These are phyloP conservation scores for Clonostachys rosea DNA, from an alignment of 2,329 filamentous ascomycete species.

Conservation along the genomic window DNA sequence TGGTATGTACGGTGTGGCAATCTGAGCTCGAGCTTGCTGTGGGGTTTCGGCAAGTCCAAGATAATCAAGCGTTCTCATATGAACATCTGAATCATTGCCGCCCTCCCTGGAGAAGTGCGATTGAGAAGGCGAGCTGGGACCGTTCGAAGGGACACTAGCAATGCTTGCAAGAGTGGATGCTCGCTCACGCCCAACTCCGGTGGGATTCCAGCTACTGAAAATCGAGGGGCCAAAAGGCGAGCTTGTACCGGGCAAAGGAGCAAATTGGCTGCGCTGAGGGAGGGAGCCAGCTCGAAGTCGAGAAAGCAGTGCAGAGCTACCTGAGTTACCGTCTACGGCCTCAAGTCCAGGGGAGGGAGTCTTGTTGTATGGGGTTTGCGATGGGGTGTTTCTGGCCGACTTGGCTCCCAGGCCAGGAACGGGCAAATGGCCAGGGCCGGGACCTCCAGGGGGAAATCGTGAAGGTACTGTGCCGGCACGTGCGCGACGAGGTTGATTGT, in stretches of 20 bases:
- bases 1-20: constrained; percentile 71
- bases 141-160: constrained; percentile 86
- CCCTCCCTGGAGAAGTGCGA: constrained; percentile 85
- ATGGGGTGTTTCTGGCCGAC: constrained; percentile 79
- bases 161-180: constrained; percentile 79
- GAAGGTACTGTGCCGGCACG: constrained; percentile 96
- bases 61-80: constrained; percentile 89
- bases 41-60: constrained; percentile 92
- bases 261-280: constrained; percentile 77
- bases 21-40: constrained; percentile 69
- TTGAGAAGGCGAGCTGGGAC: constrained; percentile 79
- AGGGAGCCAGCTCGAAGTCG: constrained; percentile 88
- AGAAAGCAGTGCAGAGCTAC: constrained; percentile 72
- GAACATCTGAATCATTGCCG: constrained; percentile 78
- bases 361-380: constrained; percentile 77
- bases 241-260: constrained; percentile 46
- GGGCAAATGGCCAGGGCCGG: constrained; percentile 53
- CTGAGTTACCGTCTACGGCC: constrained; percentile 36
- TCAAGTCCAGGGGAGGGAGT: constrained; percentile 55
- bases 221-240: constrained; percentile 84
- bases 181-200: constrained; percentile 65
- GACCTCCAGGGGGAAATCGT: constrained; percentile 76
- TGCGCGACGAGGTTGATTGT: constrained; percentile 71
- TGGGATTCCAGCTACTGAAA: constrained; percentile 81
- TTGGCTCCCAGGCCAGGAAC: constrained; percentile 62